phyloP scores from a whole-genome alignment of 169 alveolate species.

The Plasmodium sp. region DNA sequence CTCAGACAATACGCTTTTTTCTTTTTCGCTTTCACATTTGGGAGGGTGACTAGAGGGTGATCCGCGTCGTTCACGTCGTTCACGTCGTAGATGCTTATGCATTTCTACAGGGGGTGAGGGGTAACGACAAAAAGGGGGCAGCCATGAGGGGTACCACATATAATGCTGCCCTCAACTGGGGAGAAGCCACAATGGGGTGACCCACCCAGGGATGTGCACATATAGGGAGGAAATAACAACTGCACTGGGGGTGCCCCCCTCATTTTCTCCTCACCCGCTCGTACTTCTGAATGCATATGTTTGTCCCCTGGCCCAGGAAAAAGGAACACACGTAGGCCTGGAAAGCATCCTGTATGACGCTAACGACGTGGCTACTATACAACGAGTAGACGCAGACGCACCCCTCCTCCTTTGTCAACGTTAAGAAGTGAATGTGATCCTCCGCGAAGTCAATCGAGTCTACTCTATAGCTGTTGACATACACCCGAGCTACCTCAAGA shows the following conservation, averaged over 20 bases:
- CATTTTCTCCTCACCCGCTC: slow-evolving; percentile 4
- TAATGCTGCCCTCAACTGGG: neutral
- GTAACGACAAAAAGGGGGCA: neutral
- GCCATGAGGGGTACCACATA: neutral
- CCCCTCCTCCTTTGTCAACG: slow-evolving; percentile 23
- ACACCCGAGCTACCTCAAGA: neutral
- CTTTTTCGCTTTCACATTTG: slow-evolving; percentile 19
- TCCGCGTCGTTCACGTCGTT: slow-evolving; percentile 16
- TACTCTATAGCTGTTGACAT: slow-evolving; percentile 20
- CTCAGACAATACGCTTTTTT: slow-evolving; percentile 17
- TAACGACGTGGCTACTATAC: neutral
- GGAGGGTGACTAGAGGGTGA: neutral
- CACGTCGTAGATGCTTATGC: slow-evolving; percentile 16
- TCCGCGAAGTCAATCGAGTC: slow-evolving; percentile 13
- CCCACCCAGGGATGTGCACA: neutral
- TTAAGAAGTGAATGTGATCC: slow-evolving; percentile 39
- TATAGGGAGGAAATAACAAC: neutral
- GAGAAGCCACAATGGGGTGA: neutral
- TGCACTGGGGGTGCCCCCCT: neutral
- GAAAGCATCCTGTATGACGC: slow-evolving; percentile 6
- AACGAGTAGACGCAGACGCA: slow-evolving; percentile 28
- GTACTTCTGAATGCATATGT: slow-evolving; percentile 23
- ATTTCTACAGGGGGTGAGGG: neutral
- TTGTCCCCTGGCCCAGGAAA: neutral
- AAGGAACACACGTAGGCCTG: slow-evolving; percentile 9